phyloP scores from a whole-genome alignment of 2,329 filamentous ascomycete species.

The Paecilomyces sp. region DNA sequence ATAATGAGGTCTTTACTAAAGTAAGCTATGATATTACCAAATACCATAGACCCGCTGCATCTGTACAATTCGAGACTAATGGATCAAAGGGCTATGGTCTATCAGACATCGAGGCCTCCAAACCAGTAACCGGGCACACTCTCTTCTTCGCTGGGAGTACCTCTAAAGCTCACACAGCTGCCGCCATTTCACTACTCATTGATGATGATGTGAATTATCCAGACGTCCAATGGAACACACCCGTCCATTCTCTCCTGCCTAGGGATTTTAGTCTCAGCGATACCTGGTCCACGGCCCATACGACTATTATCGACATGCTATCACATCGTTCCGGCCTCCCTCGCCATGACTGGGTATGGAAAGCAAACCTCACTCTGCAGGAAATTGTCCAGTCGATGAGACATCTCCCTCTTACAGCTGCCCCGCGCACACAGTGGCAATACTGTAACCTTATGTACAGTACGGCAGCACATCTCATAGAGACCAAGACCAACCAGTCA shows the following conservation, averaged over 20 bases:
- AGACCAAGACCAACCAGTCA: conserved; percentile 32
- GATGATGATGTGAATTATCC: conserved; percentile 17
- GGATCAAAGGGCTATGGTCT: conserved; percentile 31
- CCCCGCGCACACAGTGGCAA: conserved; percentile 37
- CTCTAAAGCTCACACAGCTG: conserved; percentile 49
- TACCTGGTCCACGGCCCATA: conserved; percentile 15
- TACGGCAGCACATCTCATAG: conserved; percentile 39
- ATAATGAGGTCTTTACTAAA: conserved; percentile 5
- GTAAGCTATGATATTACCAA: not conserved
- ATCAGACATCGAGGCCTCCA: conserved; percentile 23
- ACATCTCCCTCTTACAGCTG: conserved; percentile 34
- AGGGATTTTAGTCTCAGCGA: conserved; percentile 28
- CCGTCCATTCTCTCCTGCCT: conserved; percentile 8
- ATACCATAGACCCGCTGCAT: not conserved
- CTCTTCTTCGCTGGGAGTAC: conserved; percentile 50
- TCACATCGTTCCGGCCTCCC: conserved; percentile 28
- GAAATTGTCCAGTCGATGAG: conserved; percentile 36
- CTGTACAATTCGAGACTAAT: not conserved
- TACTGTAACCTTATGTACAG: conserved; percentile 51
- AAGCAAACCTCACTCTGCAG: conserved; percentile 17
- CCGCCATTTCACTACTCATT: conserved; percentile 39
- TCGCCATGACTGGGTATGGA: conserved; percentile 16
- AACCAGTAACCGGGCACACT: conserved; percentile 37
- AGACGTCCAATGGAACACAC: conserved; percentile 11
- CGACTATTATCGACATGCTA: conserved; percentile 26